Conservation (phyloP, 768 basidiomycete species). For the Phlegmacium glaucopus region DNA sequence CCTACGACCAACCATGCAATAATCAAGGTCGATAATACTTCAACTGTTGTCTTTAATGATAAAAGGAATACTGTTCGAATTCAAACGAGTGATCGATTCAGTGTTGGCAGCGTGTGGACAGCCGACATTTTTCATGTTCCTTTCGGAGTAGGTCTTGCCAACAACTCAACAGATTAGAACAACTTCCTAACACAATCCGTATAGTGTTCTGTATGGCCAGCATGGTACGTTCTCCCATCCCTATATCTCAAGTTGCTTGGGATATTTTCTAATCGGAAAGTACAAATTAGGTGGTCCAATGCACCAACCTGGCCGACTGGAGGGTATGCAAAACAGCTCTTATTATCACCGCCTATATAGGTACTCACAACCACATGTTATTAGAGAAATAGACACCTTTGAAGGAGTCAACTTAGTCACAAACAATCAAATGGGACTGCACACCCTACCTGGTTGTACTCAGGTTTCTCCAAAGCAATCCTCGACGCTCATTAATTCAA, state of each 20-base stretch:
- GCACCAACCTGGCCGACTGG: conserved; percentile 60
- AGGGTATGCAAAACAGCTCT: conserved; percentile 33
- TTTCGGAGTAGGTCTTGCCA: conserved; percentile 44
- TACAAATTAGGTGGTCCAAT: conserved; percentile 42
- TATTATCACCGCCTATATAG: not conserved
- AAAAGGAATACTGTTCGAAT: conserved; percentile 73
- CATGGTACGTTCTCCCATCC: conserved; percentile 30
- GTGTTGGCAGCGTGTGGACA: conserved; percentile 61
- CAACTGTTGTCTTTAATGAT: conserved; percentile 44
- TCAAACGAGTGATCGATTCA: conserved; percentile 49
- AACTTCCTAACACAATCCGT: not conserved
- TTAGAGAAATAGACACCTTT: conserved; percentile 72
- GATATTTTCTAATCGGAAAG: too few species aligned
- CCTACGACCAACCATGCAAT: conserved; percentile 64
- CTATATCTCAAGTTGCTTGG: not conserved
- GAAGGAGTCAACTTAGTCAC: conserved; percentile 73
- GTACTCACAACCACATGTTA: not conserved
- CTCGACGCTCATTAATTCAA: conserved; percentile 50
- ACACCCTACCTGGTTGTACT: conserved; percentile 61
- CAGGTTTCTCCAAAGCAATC: conserved; percentile 47
- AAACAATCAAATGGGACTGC: conserved; percentile 67
- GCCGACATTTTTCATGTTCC: conserved; percentile 65
- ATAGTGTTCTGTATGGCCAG: conserved; percentile 73
- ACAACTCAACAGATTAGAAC: not conserved
- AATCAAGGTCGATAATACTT: conserved; percentile 73